Base-by-base conservation (phyloP, 2,329 filamentous ascomycete species). In the Colletotrichum tabaci region DNA sequence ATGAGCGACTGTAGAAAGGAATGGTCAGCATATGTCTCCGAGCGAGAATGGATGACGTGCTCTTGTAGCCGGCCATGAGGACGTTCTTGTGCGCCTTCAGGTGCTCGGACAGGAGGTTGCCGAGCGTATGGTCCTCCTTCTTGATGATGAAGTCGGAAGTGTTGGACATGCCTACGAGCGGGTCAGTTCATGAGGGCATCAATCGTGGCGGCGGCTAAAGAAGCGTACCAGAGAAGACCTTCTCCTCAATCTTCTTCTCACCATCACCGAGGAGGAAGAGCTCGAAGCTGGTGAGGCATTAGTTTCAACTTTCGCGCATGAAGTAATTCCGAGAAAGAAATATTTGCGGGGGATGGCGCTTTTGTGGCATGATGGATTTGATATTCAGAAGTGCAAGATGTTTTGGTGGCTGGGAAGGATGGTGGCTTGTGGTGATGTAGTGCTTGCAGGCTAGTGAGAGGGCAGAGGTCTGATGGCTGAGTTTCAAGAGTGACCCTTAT, bases 51-150 rank as follows among this genome's bases (percentile, higher is more conserved):
- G 16, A 10, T 8, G n/a, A 63, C 89, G 74, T 82, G 92, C 93
- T 90, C 83, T 97, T 97, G 87, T 99, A 99, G 15, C 93, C 96
- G 71, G 95, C 92, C 87, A 98, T 97, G 77, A 93, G 86, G 77
- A 99, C 93, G 80, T 97, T 92, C 21, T 91, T 89, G 77, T 94
- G 93, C 81, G 93, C 91, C 84, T 96, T 91, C 68, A 99, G 92
- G 77, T 96, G 94, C 78, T 94, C 92, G 58, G 93, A 90, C 67
- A 99, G 88, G 67, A 99, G 88, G 82, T 99, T 98, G 77, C 92
- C 96, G 35, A 99, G 89, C 1, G 96, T 98, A 84, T 98, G 96
- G 77, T 99, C 96, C 82, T 99, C 96, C 83, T 98, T 98, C 84
- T 94, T 94, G 84, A 99, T 91, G 71, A 94, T 91, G 85, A 99